Percentiles rank a stretch among this genome's conserved stretches.
phyloP scores from a whole-genome alignment of 1,139 yeast genomes.

The Petasospora fabianii region DNA sequence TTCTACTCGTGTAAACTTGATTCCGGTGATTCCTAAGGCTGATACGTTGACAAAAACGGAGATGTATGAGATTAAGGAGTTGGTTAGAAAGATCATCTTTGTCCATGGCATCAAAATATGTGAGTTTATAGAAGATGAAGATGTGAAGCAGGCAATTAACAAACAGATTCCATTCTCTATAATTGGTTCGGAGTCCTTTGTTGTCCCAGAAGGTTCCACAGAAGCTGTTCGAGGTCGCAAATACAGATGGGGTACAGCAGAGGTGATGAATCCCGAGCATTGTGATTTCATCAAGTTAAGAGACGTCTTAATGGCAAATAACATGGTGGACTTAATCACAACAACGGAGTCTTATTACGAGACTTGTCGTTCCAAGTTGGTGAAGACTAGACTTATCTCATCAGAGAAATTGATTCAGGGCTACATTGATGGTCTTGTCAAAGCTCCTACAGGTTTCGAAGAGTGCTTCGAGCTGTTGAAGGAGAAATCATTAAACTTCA shows the following conservation, averaged over 20 bases:
- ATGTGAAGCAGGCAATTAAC: conserved; percentile 30
- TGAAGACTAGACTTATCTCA: conserved; percentile 37
- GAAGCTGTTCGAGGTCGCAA: conserved; percentile 49
- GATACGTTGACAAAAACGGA: conserved; percentile 55
- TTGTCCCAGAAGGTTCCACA: conserved; percentile 31
- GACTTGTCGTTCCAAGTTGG: conserved; percentile 43
- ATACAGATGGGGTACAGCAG: conserved; percentile 73
- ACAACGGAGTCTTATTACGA: conserved; percentile 60
- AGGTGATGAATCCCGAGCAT: conserved; percentile 60
- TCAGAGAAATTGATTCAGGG: conserved; percentile 30
- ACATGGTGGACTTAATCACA: conserved; percentile 56
- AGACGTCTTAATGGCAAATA: conserved; percentile 45
- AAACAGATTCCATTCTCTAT: conserved; percentile 55
- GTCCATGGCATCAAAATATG: conserved; percentile 54
- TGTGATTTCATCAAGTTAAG: conserved; percentile 60
- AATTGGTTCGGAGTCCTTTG: conserved; percentile 45
- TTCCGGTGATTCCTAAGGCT: conserved; percentile 75
- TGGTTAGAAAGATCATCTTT: conserved; percentile 41
- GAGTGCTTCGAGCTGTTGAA: conserved; percentile 1
- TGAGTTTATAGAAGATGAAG: conserved; percentile 45
- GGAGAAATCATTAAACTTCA: conserved; percentile 25
- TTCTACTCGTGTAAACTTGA: conserved; percentile 60
- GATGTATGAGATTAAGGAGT: conserved; percentile 38
- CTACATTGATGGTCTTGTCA: neutral
- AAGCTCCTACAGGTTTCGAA: neutral